Base-by-base conservation (phyloP, 192 early-diverging fungal genomes). In the Podila minutissima region DNA sequence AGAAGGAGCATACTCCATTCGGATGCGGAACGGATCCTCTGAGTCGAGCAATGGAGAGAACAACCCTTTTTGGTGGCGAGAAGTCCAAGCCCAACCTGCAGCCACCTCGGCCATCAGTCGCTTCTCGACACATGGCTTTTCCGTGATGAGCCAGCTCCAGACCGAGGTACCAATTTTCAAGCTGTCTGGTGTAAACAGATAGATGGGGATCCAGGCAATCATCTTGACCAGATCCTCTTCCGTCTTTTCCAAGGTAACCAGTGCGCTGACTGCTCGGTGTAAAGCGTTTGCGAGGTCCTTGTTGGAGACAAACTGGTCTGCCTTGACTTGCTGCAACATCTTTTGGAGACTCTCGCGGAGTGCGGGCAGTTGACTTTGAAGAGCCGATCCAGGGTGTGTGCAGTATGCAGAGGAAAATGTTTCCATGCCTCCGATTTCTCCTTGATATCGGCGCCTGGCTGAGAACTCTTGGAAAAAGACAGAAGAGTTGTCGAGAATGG, bases 1-100 rank as follows among this genome's bases (percentile, higher is more conserved):
- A 2, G 95, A 95, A 12, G 96, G 94, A 20, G 94, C 89, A 76
- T 99, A 98, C n/a, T 93, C 93, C 95, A 99, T 97, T 69, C 92
- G 93, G 72, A 87, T 88, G 31, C 91, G 91, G 86, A 98, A 99
- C 12, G 96, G 95, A 81, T 94, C 90, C 55, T 78, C 83, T 10
- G 89, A 67, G 28, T 90, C 74, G 6, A 88, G 28, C 13, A 84
- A 28, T 17, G 85, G 83, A 26, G 91, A 93, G 71, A 93, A 99
- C 29, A 99, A 76, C 13, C 98, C 98, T 59, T 92, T 92, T 59
- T 91, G 86, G 61, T 95, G 88, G 55, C 89, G 83, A n/a, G 91
- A 87, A 31, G 92, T 89, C 86, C 91, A 94, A 53, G 91, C 90
- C 98, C 98, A 99, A 11, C 91, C 90, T 6, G 89, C 74, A 8